These are phyloP conservation scores for Aurifilum marmelostoma DNA, from an alignment of 2,329 filamentous ascomycete species.

Conservation along the genomic window DNA sequence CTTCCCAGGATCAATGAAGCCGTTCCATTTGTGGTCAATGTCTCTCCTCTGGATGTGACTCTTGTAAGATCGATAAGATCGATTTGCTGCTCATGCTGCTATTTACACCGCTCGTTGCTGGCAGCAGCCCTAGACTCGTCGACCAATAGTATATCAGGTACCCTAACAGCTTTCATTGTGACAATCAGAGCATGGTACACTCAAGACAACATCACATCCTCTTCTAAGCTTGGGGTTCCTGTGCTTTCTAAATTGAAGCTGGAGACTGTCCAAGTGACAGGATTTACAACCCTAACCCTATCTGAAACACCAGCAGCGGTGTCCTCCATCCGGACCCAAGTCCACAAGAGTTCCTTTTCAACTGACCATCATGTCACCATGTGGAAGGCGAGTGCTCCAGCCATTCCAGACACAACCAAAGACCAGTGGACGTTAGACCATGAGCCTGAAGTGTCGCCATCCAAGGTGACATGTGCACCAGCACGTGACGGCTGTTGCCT, in stretches of 20 bases:
- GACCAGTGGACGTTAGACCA: not conserved
- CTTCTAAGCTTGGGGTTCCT: not conserved
- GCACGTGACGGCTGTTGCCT: conserved; percentile 29
- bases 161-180: too few species aligned
- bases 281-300: not conserved
- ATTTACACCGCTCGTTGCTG: too few species aligned
- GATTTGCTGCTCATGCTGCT: too few species aligned
- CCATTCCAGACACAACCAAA: not conserved
- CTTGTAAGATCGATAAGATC: too few species aligned
- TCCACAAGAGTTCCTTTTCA: not conserved
- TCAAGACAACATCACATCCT: too few species aligned
- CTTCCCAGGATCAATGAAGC: too few species aligned
- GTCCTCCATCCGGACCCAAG: not conserved
- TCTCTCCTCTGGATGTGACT: too few species aligned
- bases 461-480: conserved; percentile 8
- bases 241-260: not conserved
- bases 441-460: not conserved
- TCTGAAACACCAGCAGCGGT: too few species aligned
- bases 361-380: not conserved
- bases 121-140: too few species aligned
- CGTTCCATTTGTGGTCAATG: too few species aligned
- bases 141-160: too few species aligned
- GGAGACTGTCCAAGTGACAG: not conserved
- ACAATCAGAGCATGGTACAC: too few species aligned
- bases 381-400: not conserved